Evolutionary conservation across 371 early-diverging fungal genomes (phyloP).

Genomic region (Phascolomyces articulosus): DNA sequence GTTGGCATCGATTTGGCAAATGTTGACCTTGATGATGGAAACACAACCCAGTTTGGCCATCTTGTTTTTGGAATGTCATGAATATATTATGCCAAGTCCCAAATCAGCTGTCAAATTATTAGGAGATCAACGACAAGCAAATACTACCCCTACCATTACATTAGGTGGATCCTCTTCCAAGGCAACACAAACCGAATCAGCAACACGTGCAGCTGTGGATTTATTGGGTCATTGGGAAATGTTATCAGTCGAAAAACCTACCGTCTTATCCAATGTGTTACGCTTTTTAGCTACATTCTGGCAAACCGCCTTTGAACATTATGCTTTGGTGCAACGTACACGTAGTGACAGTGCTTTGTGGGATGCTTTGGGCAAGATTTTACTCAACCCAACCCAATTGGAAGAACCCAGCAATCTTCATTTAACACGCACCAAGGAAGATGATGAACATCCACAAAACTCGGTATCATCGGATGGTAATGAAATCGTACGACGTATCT

Average conservation of each 20-base stretch:
- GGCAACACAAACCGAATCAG: constrained; percentile 27
- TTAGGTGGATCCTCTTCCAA: not conserved
- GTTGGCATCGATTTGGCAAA: constrained; percentile 44
- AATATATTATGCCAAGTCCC: constrained; percentile 53
- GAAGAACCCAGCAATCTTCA: constrained; percentile 9
- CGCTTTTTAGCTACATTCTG: constrained; percentile 51
- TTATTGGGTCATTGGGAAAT: constrained; percentile 37
- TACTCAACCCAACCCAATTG: constrained; percentile 32
- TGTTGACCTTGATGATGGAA: constrained; percentile 39
- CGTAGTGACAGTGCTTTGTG: constrained; percentile 48
- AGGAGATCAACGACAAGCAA: constrained; percentile 60
- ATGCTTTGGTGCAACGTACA: constrained; percentile 45
- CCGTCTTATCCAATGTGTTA: constrained; percentile 39
- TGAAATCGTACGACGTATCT: constrained; percentile 28
- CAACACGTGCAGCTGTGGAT: constrained; percentile 42
- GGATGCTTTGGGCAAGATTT: constrained; percentile 38
- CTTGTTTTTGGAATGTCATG: constrained; percentile 53
- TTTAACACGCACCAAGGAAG: constrained; percentile 1
- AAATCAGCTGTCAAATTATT: constrained; percentile 53
- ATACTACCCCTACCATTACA: not conserved
- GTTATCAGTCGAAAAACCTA: constrained; percentile 37
- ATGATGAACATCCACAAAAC: not conserved
- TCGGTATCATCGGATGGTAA: constrained; percentile 10
- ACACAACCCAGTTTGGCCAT: constrained; percentile 50
- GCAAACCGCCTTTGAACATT: constrained; percentile 51